A percentile compares a stretch with the other conserved stretches of the same genome.
phyloP scores from a whole-genome alignment of 106 monocot genomes.

The Agapanthus africanus region DNA sequence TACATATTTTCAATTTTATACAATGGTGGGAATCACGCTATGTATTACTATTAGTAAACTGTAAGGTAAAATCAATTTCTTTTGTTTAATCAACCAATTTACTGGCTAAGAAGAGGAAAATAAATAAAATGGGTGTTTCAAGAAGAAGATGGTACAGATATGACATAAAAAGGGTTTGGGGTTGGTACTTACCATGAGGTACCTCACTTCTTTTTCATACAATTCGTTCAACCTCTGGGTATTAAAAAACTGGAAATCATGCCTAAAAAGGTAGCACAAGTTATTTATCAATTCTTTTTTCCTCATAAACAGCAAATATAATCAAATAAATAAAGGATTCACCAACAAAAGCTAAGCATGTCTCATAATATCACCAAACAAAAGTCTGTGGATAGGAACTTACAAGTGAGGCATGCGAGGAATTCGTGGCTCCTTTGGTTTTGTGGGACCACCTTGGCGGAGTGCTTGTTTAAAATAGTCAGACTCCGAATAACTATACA shows the following conservation, averaged over 20 bases:
- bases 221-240: conserved; percentile 82
- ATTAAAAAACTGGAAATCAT: conserved; percentile 99
- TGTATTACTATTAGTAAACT: background rate
- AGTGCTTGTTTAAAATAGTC: conserved; percentile 97
- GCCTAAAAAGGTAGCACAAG: conserved; percentile 37
- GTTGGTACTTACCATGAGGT: conserved; percentile 61
- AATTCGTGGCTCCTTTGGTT: conserved; percentile 85
- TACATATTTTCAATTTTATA: conserved; percentile 3
- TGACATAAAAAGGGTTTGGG: background rate
- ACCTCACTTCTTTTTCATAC: conserved; percentile 95
- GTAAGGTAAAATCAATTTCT: background rate
- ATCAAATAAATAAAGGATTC: background rate
- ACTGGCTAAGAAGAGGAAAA: background rate
- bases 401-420: conserved; percentile 99
- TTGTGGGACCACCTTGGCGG: conserved; percentile 83
- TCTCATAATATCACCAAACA: background rate
- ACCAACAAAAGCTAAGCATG: background rate
- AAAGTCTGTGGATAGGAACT: conserved; percentile 11
- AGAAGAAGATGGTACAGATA: background rate
- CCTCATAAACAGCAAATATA: background rate
- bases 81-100: background rate
- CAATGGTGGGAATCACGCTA: background rate
- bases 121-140: background rate
- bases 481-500: conserved; percentile 79
- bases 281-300: background rate